phyloP scores from a whole-genome alignment of 495 filamentous ascomycete species.

The Neurospora discreta region DNA sequence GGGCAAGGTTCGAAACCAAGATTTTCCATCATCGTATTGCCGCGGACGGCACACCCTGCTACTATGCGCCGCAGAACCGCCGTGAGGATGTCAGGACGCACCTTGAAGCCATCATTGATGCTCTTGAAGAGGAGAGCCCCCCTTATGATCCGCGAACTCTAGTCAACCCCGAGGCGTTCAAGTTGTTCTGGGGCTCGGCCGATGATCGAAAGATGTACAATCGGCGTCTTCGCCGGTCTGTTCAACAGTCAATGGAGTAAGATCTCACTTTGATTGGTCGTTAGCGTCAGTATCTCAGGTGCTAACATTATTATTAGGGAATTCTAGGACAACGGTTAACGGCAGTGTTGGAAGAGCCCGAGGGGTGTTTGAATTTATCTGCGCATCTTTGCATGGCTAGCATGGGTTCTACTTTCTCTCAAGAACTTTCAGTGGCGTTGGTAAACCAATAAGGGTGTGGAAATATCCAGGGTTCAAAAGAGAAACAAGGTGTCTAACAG shows the following conservation, averaged over 20 bases:
- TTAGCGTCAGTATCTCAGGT: not conserved
- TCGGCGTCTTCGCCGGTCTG: conserved; percentile 57
- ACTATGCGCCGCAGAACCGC: conserved; percentile 49
- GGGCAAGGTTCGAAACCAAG: conserved; percentile 66
- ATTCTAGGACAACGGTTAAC: not conserved
- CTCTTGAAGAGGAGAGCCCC: conserved; percentile 76
- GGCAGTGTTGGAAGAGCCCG: not conserved
- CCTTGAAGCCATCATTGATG: conserved; percentile 71
- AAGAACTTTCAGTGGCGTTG: not conserved
- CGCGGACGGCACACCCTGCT: conserved; percentile 67
- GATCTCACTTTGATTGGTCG: not conserved
- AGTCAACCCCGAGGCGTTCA: conserved; percentile 78
- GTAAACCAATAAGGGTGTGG: not conserved
- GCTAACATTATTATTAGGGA: not conserved
- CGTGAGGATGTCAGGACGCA: conserved; percentile 74
- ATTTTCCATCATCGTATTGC: conserved; percentile 88
- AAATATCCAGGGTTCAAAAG: not conserved
- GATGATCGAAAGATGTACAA: conserved; percentile 78
- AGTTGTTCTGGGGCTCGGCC: conserved; percentile 72
- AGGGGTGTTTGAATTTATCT: not conserved
- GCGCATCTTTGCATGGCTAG: conserved; percentile 1
- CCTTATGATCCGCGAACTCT: conserved; percentile 84
- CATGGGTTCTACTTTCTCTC: not conserved
- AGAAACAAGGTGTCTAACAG: not conserved
- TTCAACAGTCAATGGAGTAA: conserved; percentile 45